These are phyloP conservation scores for Trichoderma virens DNA, from an alignment of 495 filamentous ascomycete genomes.

Conservation along the genomic window DNA sequence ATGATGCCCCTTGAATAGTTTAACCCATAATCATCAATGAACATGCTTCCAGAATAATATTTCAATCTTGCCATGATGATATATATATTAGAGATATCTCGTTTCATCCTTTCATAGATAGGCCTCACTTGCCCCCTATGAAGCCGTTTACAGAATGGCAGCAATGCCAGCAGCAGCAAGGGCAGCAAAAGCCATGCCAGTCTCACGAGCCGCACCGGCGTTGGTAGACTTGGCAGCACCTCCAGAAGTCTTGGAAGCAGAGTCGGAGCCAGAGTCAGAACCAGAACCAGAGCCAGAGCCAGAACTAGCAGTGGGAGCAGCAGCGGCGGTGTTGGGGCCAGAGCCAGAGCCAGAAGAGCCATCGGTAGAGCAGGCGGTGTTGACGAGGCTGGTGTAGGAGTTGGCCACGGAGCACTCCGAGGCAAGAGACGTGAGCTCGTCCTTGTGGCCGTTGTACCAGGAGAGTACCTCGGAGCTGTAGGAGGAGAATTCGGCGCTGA, in stretches of 20 bases:
- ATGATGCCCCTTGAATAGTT: too few species aligned
- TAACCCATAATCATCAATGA: too few species aligned
- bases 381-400: constrained; percentile 6
- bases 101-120: too few species aligned
- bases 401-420: constrained; percentile 13
- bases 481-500: constrained; percentile 9
- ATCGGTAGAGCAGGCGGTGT: background rate
- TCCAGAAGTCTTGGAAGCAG: background rate
- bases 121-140: too few species aligned
- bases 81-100: too few species aligned
- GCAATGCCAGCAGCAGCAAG: constrained; percentile 12
- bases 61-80: too few species aligned
- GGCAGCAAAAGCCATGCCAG: constrained; percentile 11
- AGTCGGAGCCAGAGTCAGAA: background rate
- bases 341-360: background rate
- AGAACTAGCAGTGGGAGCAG: background rate
- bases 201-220: constrained; percentile 14
- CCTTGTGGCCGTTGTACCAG: constrained; percentile 14
- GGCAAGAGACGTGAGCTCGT: constrained; percentile 11
- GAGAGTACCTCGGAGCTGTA: constrained; percentile 14
- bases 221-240: constrained; percentile 5
- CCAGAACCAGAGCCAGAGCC: background rate
- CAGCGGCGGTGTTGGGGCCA: background rate
- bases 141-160: background rate
- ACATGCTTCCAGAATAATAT: too few species aligned